Evolutionary conservation across 345 rosid species (phyloP).

Genomic region (Euphorbia tirucalli): DNA sequence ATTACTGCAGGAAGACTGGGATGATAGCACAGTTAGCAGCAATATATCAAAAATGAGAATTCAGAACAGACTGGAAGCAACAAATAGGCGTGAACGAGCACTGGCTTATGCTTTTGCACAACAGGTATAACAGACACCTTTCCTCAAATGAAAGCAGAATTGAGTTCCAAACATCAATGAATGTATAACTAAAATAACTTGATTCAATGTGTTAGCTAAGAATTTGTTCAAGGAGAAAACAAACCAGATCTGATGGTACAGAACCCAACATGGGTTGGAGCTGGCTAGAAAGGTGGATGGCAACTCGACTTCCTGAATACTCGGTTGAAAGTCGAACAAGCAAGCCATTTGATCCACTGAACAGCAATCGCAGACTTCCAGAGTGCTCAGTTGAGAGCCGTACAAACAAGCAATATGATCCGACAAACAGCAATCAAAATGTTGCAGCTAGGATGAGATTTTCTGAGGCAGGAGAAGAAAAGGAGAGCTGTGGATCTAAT

Average conservation of each 20-base stretch:
- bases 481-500: constrained; percentile 86
- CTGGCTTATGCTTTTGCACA: constrained; percentile 90
- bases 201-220: constrained; percentile 37
- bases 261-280: constrained; percentile 67
- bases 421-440: neutral
- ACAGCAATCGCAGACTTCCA: constrained; percentile 23
- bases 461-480: constrained; percentile 1
- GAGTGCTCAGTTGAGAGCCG: constrained; percentile 3
- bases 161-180: neutral
- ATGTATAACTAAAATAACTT: neutral
- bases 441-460: constrained; percentile 2
- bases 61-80: constrained; percentile 68
- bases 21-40: constrained; percentile 85
- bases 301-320: constrained; percentile 64
- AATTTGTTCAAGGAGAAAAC: constrained; percentile 68
- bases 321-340: constrained; percentile 28
- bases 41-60: constrained; percentile 58
- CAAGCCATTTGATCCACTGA: constrained; percentile 30
- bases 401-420: constrained; percentile 6
- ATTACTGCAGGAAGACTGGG: constrained; percentile 74
- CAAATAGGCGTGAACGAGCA: constrained; percentile 76
- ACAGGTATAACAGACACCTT: constrained; percentile 46
- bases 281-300: constrained; percentile 94
- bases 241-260: constrained; percentile 30
- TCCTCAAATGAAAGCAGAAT: neutral